Conservation (phyloP, 1,139 yeast species). For the Lodderomyces beijingensis region DNA sequence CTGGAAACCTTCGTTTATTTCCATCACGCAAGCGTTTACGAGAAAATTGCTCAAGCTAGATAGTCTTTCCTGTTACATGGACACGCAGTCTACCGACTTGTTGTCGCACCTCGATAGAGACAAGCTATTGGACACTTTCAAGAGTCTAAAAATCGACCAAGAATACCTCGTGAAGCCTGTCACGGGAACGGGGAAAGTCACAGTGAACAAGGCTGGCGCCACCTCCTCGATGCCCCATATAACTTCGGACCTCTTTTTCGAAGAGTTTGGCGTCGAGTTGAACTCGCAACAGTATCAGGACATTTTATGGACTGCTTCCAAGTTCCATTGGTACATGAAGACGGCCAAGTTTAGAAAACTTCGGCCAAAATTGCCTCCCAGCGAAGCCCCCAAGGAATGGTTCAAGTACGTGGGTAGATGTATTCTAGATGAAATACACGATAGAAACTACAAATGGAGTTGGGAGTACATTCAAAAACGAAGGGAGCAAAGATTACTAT, state of each 20-base stretch:
- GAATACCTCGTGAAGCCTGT: constrained; percentile 85
- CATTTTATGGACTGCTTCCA: constrained; percentile 75
- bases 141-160: neutral
- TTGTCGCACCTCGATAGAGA: constrained; percentile 39
- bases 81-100: constrained; percentile 58
- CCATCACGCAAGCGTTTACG: constrained; percentile 63
- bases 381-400: constrained; percentile 78
- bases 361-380: constrained; percentile 59
- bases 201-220: constrained; percentile 74
- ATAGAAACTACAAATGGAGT: constrained; percentile 74
- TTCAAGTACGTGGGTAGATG: constrained; percentile 72
- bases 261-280: constrained; percentile 80
- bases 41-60: constrained; percentile 75
- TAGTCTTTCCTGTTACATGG: constrained; percentile 80
- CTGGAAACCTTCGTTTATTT: constrained; percentile 85
- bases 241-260: constrained; percentile 71
- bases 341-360: constrained; percentile 70
- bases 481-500: constrained; percentile 66
- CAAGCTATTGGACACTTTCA: constrained; percentile 40
- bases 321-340: constrained; percentile 72
- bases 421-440: constrained; percentile 75
- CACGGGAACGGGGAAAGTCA: constrained; percentile 79
- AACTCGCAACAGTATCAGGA: constrained; percentile 85
- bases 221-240: constrained; percentile 70
- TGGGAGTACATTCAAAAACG: constrained; percentile 79